Evolutionary conservation across 2,329 filamentous ascomycete species (phyloP), one percentile per base, ranked within the genome.

Genomic region (Aspergillus sergii): DNA sequence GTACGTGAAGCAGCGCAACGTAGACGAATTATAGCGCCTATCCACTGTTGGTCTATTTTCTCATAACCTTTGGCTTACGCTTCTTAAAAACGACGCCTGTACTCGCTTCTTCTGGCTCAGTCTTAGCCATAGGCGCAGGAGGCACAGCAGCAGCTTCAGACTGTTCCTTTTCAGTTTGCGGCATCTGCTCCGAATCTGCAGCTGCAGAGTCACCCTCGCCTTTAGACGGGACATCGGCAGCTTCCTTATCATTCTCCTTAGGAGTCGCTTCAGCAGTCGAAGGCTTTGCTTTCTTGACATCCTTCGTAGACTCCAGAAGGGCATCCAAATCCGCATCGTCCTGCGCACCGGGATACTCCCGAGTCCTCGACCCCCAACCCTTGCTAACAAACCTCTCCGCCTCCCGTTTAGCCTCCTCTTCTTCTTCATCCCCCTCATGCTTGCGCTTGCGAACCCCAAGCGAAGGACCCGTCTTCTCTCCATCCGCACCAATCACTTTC

Each of bases 11-110:
- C 19, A 12, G 26, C 26, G 48, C 28, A 34, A 12, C 9, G 19
- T 51, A 51, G 48, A 32, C 28, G n/a, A 10, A 11, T 32, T 21
- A 10, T 12, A 32, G 48, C 19, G 48, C 28, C 34, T n/a, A 34
- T 12, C 48, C 48, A 32, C 9, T 21, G 28, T 32, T 48, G 41
- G 23, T 46, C 65, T 71, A 80, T 72, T 76, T 77, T 68, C 75
- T 79, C 68, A 76, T 75, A 57, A 74, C 69, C 69, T 82, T 83
- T 2, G 79, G 75, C 66, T 81, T 83, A 66, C 81, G 80, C 66
- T 82, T 83, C 68, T 83, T 83, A 74, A 83, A 83, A 26, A 83
- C 68, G 46, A 82, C 74, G 4, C 75, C 76, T 5, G 73, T 60
- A 6, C 64, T 65, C 23, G 64, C 59, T 36, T 74, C 73, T 57